Evolutionary conservation across 164 flowering plant genomes (phyloP), one percentile per base, ranked within the genome.

Genomic region (Aristolochia californica): DNA sequence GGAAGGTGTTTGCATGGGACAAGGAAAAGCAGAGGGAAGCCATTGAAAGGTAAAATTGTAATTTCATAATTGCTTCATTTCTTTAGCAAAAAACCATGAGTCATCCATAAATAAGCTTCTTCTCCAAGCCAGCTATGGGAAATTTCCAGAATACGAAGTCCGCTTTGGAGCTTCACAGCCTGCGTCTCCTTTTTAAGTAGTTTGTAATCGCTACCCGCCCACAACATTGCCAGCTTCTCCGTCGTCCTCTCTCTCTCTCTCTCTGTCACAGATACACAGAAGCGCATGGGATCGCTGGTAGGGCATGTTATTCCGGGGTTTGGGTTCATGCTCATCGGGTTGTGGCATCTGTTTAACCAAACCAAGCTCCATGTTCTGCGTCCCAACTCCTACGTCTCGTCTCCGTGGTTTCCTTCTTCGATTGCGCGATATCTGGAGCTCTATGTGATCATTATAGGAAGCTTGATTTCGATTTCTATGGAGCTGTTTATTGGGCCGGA

Each of bases 341-440:
- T 72, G 18, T 77, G 81, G 81, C 81, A 77, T 52, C 71, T 77
- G 50, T 69, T 67, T 54, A 77, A 74, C 70, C 59, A 72, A 59
- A 66, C 62, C 67, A 74, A 68, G 55, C 59, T 62, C 62, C 64
- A 72, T 27, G 52, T 61, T 17, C 61, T 45, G 22, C 20, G 69
- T 12, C 73, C 75, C 20, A 57, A 47, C 43, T 56, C 68, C 40
- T 70, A 49, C 66, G 44, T 14, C 5, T 55, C 73, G 30, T 57
- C 51, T 14, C 59, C 67, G 14, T 77, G 80, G 80, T 74, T 74
- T 45, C 68, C 67, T 38, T 11, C 73, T 16, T 10, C 66, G 11
- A 24, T 26, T 16, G 2, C 59, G 5, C 65, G 64, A 10, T 52
- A 72, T 71, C 51, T 77, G 0, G 81, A 77, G 40, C 81, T 72